Percentiles rank a stretch among this genome's conserved stretches.
phyloP scores from a whole-genome alignment of 345 rosid species.

The Luvunga scandens region DNA sequence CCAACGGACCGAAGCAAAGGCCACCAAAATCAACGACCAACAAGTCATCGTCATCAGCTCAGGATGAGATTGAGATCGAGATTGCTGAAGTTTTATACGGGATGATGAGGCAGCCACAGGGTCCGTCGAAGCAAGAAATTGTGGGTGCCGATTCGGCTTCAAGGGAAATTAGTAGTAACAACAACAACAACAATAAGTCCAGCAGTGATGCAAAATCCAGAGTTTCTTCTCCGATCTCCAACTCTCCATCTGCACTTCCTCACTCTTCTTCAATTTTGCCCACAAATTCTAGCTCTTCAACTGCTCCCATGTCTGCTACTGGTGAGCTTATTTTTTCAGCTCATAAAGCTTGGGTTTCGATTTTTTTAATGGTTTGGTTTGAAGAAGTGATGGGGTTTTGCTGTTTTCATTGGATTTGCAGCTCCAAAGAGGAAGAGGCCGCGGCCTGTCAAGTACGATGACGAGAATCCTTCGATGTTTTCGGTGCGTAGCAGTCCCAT shows the following conservation, averaged over 20 bases:
- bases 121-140: slow-evolving; percentile 57
- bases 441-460: slow-evolving; percentile 74
- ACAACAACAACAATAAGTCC: slow-evolving; percentile 31
- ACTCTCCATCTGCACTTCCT: slow-evolving; percentile 42
- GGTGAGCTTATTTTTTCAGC: slow-evolving; percentile 45
- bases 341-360: not conserved
- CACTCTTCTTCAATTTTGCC: slow-evolving; percentile 55
- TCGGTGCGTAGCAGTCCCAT: slow-evolving; percentile 45
- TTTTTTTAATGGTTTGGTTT: not conserved
- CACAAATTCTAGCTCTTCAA: slow-evolving; percentile 59
- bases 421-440: slow-evolving; percentile 97
- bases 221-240: slow-evolving; percentile 87
- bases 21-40: slow-evolving; percentile 77
- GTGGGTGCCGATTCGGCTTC: slow-evolving; percentile 36
- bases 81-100: slow-evolving; percentile 94
- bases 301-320: slow-evolving; percentile 46
- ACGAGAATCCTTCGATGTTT: slow-evolving; percentile 53
- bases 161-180: slow-evolving; percentile 26
- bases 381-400: not conserved
- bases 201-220: slow-evolving; percentile 68
- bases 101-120: slow-evolving; percentile 84
- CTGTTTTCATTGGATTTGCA: slow-evolving; percentile 27
- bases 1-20: slow-evolving; percentile 71
- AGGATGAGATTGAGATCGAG: slow-evolving; percentile 98
- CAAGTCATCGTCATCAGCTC: slow-evolving; percentile 58